Conservation (phyloP, 345 rosid species). For the Limnanthes douglasii region DNA sequence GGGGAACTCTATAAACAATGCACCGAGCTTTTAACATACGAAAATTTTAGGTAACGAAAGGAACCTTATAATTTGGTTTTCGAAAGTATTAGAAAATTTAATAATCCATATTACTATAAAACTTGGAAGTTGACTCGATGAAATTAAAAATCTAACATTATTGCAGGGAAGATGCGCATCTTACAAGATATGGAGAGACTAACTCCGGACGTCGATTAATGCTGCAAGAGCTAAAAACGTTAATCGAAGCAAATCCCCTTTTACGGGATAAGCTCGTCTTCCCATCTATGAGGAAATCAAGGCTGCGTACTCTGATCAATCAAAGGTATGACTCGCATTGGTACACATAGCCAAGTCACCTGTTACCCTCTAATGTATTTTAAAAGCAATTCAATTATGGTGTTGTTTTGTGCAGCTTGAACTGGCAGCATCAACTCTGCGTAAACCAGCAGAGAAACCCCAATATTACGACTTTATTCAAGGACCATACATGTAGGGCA, state of each 20-base stretch:
- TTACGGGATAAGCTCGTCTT: constrained; percentile 62
- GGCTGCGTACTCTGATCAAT: constrained; percentile 71
- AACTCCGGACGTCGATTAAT: constrained; percentile 55
- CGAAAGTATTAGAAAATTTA: too few relatives aligned
- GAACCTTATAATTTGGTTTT: too few relatives aligned
- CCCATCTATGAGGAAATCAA: constrained; percentile 53
- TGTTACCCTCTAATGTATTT: too few relatives aligned
- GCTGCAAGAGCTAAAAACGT: constrained; percentile 58
- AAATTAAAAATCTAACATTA: too few relatives aligned
- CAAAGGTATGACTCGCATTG: constrained; percentile 40
- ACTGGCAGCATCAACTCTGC: constrained; percentile 95
- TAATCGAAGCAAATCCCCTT: constrained; percentile 69
- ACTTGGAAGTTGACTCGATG: too few relatives aligned
- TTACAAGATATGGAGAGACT: constrained; percentile 71
- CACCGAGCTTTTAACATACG: constrained; percentile 55
- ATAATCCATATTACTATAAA: constrained; percentile 5
- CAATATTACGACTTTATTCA: constrained; percentile 76
- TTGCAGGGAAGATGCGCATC: constrained; percentile 73
- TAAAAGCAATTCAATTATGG: neutral
- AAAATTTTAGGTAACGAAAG: constrained; percentile 80
- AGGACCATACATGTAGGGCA: constrained; percentile 60
- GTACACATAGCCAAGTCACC: neutral
- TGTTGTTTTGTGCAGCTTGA: constrained; percentile 39
- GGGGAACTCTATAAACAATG: constrained; percentile 71
- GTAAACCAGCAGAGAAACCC: constrained; percentile 85